Evolutionary conservation across 306 rosid genomes (phyloP).

Genomic region (Castanopsis chinensis): DNA sequence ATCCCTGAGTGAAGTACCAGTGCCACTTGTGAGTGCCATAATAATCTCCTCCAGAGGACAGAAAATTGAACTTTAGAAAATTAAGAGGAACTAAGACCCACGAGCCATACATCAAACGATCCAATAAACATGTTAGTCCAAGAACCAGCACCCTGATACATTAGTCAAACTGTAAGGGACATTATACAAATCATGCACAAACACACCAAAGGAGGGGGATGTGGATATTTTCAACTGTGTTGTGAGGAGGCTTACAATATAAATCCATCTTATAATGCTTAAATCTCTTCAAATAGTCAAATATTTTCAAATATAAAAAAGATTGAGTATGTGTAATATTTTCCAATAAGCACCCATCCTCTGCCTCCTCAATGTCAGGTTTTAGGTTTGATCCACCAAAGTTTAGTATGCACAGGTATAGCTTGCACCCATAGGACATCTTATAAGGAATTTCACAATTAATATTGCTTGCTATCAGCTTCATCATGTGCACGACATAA

Average conservation of each 20-base stretch:
- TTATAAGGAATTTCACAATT: not conserved
- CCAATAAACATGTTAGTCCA: conserved; percentile 66
- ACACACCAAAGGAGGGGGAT: not conserved
- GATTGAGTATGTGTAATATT: not conserved
- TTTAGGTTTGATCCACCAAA: not conserved
- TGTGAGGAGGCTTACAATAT: not conserved
- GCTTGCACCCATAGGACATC: not conserved
- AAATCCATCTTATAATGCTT: not conserved
- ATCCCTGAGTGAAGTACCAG: conserved; percentile 98
- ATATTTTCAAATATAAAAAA: not conserved
- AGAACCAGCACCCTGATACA: conserved; percentile 70
- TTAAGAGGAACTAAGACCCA: conserved; percentile 90
- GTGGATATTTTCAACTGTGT: not conserved
- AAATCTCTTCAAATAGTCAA: not conserved
- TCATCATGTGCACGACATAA: not conserved
- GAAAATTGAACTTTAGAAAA: conserved; percentile 89
- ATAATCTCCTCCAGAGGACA: conserved; percentile 91
- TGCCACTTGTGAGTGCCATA: conserved; percentile 98
- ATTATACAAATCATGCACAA: not conserved
- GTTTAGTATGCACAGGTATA: not conserved
- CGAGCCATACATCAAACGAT: conserved; percentile 71
- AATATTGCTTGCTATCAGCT: not conserved
- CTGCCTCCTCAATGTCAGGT: not conserved
- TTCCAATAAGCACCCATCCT: not conserved
- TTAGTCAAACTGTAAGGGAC: conserved; percentile 11